phyloP scores from a whole-genome alignment of 2,329 filamentous ascomycete genomes.

The Arthrobotrys musiformis region DNA sequence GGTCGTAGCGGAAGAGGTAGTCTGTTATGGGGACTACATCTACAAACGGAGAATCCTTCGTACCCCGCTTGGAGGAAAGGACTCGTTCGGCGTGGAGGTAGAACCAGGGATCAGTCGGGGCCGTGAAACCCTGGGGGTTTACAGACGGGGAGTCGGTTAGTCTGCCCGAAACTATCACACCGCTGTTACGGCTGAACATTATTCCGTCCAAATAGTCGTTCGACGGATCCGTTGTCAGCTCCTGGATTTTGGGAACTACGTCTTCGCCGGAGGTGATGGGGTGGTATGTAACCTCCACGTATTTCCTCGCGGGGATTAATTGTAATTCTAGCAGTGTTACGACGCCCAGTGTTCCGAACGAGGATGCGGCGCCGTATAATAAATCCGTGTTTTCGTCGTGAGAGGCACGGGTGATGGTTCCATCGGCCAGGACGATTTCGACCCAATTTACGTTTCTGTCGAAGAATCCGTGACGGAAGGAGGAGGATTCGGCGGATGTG shows the following conservation, averaged over 20 bases:
- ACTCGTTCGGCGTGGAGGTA: slow-evolving; percentile 73
- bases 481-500: slow-evolving; percentile 74
- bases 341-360: slow-evolving; percentile 72
- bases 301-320: slow-evolving; percentile 68
- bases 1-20: slow-evolving; percentile 78
- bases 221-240: slow-evolving; percentile 64
- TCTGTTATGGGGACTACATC: slow-evolving; percentile 73
- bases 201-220: slow-evolving; percentile 77
- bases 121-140: slow-evolving; percentile 67
- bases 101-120: slow-evolving; percentile 75
- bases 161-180: slow-evolving; percentile 72
- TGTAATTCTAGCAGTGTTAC: slow-evolving; percentile 72
- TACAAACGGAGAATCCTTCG: slow-evolving; percentile 57
- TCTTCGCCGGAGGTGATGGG: slow-evolving; percentile 62
- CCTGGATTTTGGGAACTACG: slow-evolving; percentile 66
- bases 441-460: slow-evolving; percentile 72
- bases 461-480: slow-evolving; percentile 74
- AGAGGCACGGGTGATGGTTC: slow-evolving; percentile 67
- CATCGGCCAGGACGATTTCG: slow-evolving; percentile 73
- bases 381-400: slow-evolving; percentile 67
- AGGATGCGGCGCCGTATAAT: slow-evolving; percentile 70
- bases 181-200: slow-evolving; percentile 69
- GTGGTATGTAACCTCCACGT: slow-evolving; percentile 73
- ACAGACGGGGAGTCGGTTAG: slow-evolving; percentile 65
- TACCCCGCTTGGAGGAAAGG: slow-evolving; percentile 61